A percentile compares a stretch with the other conserved stretches of the same genome.
Evolutionary conservation across 805 yeast genomes (phyloP).

Genomic region (Metschnikowia borealis): DNA sequence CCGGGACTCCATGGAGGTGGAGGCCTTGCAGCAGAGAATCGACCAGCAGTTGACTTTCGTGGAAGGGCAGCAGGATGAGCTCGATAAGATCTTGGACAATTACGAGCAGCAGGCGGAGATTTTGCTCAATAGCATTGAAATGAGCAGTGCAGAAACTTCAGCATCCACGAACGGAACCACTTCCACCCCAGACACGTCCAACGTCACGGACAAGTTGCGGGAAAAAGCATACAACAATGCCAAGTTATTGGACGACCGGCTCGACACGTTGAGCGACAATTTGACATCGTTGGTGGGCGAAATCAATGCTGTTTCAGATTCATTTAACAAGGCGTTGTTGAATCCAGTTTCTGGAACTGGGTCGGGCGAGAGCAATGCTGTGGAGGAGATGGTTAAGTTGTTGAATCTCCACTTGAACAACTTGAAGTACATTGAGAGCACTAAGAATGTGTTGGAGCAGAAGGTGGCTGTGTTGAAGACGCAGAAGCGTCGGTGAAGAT

Average conservation of each 20-base stretch:
- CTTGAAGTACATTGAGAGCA: conserved; percentile 77
- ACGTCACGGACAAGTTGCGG: conserved; percentile 77
- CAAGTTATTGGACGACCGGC: conserved; percentile 73
- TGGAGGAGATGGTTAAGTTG: conserved; percentile 71
- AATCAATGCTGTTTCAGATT: conserved; percentile 77
- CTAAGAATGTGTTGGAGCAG: conserved; percentile 63
- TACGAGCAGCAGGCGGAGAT: conserved; percentile 73
- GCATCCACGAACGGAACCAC: conserved; percentile 9
- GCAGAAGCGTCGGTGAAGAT: conserved; percentile 3
- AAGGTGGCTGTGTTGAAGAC: conserved; percentile 42
- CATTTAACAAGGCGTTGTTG: conserved; percentile 61
- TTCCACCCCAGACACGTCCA: conserved; percentile 22
- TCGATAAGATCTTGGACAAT: conserved; percentile 74
- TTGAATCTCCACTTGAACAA: conserved; percentile 88
- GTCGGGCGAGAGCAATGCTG: conserved; percentile 37
- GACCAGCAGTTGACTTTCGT: conserved; percentile 85
- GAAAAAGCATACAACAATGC: conserved; percentile 87
- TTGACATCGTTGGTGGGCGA: conserved; percentile 72
- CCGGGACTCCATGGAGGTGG: conserved; percentile 75
- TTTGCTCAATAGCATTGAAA: conserved; percentile 38
- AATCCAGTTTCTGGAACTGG: conserved; percentile 15
- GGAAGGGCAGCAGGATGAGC: conserved; percentile 87
- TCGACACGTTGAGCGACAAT: conserved; percentile 74
- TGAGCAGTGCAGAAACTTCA: conserved; percentile 16
- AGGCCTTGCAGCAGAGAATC: conserved; percentile 75